These are phyloP conservation scores for Starmerella potacharoeniae DNA, from an alignment of 805 yeast species.

Conservation along the genomic window DNA sequence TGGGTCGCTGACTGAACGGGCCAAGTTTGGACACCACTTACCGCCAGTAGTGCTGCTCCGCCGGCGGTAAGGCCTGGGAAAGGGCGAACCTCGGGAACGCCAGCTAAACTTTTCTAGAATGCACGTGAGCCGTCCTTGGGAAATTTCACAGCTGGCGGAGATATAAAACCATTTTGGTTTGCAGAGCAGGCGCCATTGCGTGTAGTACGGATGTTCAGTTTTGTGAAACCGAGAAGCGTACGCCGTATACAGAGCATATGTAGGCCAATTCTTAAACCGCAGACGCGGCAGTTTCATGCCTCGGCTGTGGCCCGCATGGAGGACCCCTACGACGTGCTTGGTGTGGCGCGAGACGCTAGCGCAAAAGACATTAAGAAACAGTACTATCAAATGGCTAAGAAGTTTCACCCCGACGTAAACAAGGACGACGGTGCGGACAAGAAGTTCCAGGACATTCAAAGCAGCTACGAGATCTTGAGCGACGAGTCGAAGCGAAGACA, in stretches of 20 bases:
- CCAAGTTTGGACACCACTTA: no score
- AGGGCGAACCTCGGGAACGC: neutral
- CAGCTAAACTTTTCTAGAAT: constrained; percentile 1
- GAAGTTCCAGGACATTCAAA: constrained; percentile 84
- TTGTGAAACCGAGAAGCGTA: neutral
- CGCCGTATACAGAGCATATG: neutral
- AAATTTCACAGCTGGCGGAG: constrained; percentile 1
- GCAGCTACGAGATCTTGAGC: constrained; percentile 82
- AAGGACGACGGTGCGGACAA: constrained; percentile 81
- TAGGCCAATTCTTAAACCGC: constrained; percentile 1
- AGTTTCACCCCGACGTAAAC: constrained; percentile 93
- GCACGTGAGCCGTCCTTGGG: neutral
- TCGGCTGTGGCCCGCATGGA: constrained; percentile 20
- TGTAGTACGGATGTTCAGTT: neutral
- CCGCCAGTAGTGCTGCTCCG: no score
- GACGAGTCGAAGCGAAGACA: constrained; percentile 78
- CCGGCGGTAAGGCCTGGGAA: neutral
- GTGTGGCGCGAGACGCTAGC: constrained; percentile 60
- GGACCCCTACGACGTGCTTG: constrained; percentile 80
- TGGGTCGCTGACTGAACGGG: no score
- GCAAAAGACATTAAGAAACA: constrained; percentile 87
- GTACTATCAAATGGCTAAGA: constrained; percentile 83
- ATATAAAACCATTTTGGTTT: neutral
- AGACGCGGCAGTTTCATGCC: constrained; percentile 15
- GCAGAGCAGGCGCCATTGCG: neutral